These are phyloP conservation scores for Aspergillus luchuensis DNA, from an alignment of 2,329 filamentous ascomycete genomes.

Conservation along the genomic window DNA sequence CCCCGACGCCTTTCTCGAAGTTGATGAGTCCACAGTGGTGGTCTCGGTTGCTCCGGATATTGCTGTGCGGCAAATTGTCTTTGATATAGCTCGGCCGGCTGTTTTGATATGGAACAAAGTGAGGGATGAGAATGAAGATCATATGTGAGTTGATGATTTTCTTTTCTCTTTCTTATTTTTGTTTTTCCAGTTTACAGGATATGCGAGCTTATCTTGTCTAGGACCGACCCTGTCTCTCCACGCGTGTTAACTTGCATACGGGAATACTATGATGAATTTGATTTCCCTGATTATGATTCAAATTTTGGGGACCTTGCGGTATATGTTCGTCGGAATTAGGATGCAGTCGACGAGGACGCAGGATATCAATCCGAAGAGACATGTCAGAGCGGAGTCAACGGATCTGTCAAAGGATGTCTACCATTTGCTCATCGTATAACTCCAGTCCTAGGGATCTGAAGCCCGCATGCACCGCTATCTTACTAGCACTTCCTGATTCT, in stretches of 20 bases:
- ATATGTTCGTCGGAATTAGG: too few relatives aligned
- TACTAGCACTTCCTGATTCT: neutral
- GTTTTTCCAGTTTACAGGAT: too few relatives aligned
- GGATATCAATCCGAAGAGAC: neutral
- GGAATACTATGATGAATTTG: too few relatives aligned
- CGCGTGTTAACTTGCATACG: too few relatives aligned
- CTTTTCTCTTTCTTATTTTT: too few relatives aligned
- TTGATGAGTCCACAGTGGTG: slow-evolving; percentile 38
- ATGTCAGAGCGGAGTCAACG: too few relatives aligned
- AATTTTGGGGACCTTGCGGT: too few relatives aligned
- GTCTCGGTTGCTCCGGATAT: slow-evolving; percentile 35
- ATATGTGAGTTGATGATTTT: too few relatives aligned
- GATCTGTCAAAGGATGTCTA: neutral
- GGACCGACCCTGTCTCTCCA: too few relatives aligned
- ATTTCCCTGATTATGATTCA: too few relatives aligned
- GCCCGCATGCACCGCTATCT: neutral
- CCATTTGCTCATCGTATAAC: neutral
- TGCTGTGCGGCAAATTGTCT: slow-evolving; percentile 41
- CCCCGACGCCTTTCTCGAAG: slow-evolving; percentile 36
- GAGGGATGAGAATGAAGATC: slow-evolving; percentile 7
- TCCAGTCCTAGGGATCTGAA: neutral
- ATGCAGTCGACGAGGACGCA: neutral
- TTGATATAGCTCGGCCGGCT: slow-evolving; percentile 38
- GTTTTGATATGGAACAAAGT: slow-evolving; percentile 28
- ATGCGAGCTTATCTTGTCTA: too few relatives aligned